Evolutionary conservation across 208 protist genomes (phyloP).

Genomic region (Leishmania turanica): DNA sequence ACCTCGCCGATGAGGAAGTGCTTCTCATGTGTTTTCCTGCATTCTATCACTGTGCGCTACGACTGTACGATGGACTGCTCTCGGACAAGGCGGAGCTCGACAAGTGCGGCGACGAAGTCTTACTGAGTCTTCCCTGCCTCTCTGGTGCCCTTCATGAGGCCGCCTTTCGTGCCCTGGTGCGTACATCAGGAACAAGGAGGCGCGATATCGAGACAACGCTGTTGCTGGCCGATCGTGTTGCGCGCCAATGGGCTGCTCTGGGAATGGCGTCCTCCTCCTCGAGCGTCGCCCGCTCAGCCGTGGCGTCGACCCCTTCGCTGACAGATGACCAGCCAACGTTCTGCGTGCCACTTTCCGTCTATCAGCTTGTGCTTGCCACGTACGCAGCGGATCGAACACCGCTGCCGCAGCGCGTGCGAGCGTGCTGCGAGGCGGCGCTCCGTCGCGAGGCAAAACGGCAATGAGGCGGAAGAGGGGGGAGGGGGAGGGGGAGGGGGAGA

Average conservation of each 20-base stretch:
- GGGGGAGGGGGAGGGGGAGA: not conserved
- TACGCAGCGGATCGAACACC: not conserved
- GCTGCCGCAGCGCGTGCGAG: not conserved
- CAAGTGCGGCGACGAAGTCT: not conserved
- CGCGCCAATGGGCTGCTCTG: not conserved
- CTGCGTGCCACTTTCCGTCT: not conserved
- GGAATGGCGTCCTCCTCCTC: not conserved
- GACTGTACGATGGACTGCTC: not conserved
- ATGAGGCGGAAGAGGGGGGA: too few relatives aligned
- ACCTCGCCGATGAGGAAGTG: not conserved
- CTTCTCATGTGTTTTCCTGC: not conserved
- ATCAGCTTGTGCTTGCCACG: constrained; percentile 3
- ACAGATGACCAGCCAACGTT: not conserved
- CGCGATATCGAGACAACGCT: not conserved
- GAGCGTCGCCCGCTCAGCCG: not conserved
- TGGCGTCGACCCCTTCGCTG: not conserved
- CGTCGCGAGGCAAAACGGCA: not conserved
- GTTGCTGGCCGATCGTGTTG: not conserved
- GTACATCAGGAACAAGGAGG: not conserved
- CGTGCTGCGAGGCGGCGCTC: constrained; percentile 11
- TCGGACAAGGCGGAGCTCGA: not conserved
- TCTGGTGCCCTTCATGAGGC: not conserved
- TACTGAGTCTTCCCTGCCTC: not conserved
- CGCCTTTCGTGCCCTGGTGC: constrained; percentile 1
- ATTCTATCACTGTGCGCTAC: not conserved